Conservation (phyloP, 2,329 filamentous ascomycete species). For the Calonectria leucothoes region DNA sequence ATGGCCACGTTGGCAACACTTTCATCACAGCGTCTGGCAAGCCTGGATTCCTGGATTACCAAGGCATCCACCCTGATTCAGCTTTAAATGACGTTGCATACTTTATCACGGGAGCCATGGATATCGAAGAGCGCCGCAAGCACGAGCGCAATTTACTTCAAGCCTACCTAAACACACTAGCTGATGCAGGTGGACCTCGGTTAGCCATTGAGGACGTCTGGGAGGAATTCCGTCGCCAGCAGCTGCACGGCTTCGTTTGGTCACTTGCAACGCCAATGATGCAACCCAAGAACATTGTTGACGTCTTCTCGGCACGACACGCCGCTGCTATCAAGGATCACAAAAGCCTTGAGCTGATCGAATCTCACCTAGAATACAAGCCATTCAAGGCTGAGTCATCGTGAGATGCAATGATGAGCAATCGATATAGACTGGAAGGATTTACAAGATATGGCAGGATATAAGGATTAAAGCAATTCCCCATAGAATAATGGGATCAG, state of each 20-base stretch:
- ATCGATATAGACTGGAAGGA: not conserved
- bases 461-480: too few relatives aligned
- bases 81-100: constrained; percentile 24
- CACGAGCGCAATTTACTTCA: constrained; percentile 22
- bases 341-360: constrained; percentile 22
- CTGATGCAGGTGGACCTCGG: not conserved
- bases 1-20: constrained; percentile 16
- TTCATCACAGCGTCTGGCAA: constrained; percentile 12
- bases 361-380: not conserved
- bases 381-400: not conserved
- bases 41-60: constrained; percentile 29
- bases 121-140: constrained; percentile 8
- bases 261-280: constrained; percentile 25
- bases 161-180: constrained; percentile 15
- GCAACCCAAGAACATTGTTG: constrained; percentile 22
- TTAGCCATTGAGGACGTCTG: not conserved
- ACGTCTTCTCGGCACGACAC: constrained; percentile 23
- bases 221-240: constrained; percentile 25
- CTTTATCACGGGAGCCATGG: not conserved
- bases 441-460: not conserved
- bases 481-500: not conserved
- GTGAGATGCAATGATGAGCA: not conserved
- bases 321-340: constrained; percentile 26
- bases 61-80: constrained; percentile 10
- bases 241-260: constrained; percentile 29